Evolutionary conservation across 805 yeast species (phyloP), one percentile per base, ranked within the genome.

Genomic region (Ogataea pini): DNA sequence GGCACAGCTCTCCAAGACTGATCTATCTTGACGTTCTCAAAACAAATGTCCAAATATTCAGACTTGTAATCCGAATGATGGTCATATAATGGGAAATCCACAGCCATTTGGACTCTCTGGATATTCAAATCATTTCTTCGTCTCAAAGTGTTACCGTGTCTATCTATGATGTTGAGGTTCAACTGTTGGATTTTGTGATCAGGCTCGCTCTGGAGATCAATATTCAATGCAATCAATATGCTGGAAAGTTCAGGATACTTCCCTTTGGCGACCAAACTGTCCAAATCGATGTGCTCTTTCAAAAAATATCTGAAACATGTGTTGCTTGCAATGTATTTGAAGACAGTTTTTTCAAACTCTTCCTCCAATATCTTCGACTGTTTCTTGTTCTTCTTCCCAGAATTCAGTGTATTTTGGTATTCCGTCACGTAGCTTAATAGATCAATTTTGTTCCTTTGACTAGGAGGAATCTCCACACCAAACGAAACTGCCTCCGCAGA

Each of bases 41-140:
- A 65, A 44, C 71, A 67, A 18, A 67, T 36, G 47, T 63, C 67
- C 16, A 64, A 36, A 42, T 58, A 59, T 27, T 62, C 61, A 1
- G 48, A 22, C 2, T 39, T 39, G 39, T 49, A 55, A 19, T 49
- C 54, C 7, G 54, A 51, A 27, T 42, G 41, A 37, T 49, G 44
- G n/a, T 50, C 46, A 20, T 25, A 36, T 6, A 59, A 29, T 3
- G 66, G 64, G 29, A 55, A 56, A 42, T 61, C 60, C 5, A 63
- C 44, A 3, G 58, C 60, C 45, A 64, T 29, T 27, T 57, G 58
- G 1, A 55, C 13, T 2, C 37, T 41, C 2, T 31, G 27, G n/a
- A 58, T 53, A 4, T 39, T 39, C 6, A 65, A 32, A 29, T 58
- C 57, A 32, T 54, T 54, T 24, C 54, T 61, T 3, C 67, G 56